Evolutionary conservation across 306 rosid genomes (phyloP), one percentile per base, ranked within the genome.

Genomic region (Psophocarpus tetragonolobus): DNA sequence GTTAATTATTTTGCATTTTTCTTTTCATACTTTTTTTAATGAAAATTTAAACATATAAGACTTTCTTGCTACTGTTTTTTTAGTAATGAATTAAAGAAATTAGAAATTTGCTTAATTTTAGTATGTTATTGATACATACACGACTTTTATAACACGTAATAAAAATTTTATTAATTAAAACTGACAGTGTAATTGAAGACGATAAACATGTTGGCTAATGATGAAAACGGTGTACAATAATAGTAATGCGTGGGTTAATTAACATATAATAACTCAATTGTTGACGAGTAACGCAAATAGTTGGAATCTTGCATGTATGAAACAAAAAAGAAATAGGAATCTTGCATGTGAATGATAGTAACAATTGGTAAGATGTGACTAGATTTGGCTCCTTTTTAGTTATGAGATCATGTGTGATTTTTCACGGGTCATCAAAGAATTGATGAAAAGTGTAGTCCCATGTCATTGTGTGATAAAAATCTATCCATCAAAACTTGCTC

Each of bases 341-440:
- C 78, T 71, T 50, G 73, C 83, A 71, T 61, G 73, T 71, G 73
- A 79, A 71, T 30, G 73, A 48, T 71, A 7, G 35, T 8, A 36
- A 68, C 75, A 27, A 38, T 27, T 63, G 69, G 8, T 41, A 32
- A 68, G 24, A 39, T 71, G 73, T 33, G 66, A 71, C 36, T 48
- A n/a, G 41, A 44, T 71, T 70, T 61, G 54, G 24, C 26, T 18
- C 35, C 45, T 18, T 71, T 71, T 50, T 5, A 13, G 26, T 60
- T 24, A 61, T 68, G 11, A 41, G 11, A 41, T 68, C 17, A 7
- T 42, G 56, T 26, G 4, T 68, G 26, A 26, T 68, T 24, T 68
- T 41, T 67, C 73, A 68, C 54, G 73, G 73, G 56, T 42, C 20
- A 24, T 13, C 41, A 24, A 68, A 42, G 14, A 68, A 23, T 41